These are phyloP conservation scores for Trametes coccinea DNA, from an alignment of 768 basidiomycete genomes.

Conservation along the genomic window DNA sequence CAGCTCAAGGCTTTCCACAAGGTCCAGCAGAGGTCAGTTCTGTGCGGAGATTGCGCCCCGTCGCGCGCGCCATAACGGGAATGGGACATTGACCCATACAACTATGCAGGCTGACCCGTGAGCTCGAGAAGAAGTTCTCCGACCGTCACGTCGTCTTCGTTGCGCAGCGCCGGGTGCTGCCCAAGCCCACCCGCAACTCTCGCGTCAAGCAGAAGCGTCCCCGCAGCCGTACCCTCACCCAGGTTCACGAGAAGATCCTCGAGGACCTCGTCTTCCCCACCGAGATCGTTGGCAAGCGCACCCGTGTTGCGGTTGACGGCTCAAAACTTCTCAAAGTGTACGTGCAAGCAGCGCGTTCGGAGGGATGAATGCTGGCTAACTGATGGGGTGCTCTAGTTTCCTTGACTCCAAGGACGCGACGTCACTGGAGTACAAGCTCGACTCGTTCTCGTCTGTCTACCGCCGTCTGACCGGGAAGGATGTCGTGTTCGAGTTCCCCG, in stretches of 20 bases:
- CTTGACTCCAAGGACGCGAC: slow-evolving; percentile 98
- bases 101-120: slow-evolving; percentile 81
- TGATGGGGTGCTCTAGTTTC: slow-evolving; percentile 54
- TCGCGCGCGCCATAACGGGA: neutral
- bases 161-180: slow-evolving; percentile 97
- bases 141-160: slow-evolving; percentile 99
- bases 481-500: slow-evolving; percentile 91
- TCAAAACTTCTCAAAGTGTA: slow-evolving; percentile 98
- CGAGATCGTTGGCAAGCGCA: slow-evolving; percentile 98
- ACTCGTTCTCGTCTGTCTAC: slow-evolving; percentile 98
- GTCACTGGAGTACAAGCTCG: slow-evolving; percentile 99
- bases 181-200: slow-evolving; percentile 93
- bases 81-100: slow-evolving; percentile 7
- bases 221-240: slow-evolving; percentile 93
- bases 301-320: slow-evolving; percentile 90
- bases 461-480: slow-evolving; percentile 95
- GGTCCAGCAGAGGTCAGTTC: slow-evolving; percentile 85
- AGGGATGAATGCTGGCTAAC: slow-evolving; percentile 12
- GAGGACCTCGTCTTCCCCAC: slow-evolving; percentile 99
- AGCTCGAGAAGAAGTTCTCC: slow-evolving; percentile 99
- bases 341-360: slow-evolving; percentile 37
- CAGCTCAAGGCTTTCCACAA: slow-evolving; percentile 99
- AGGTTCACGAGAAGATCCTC: slow-evolving; percentile 96
- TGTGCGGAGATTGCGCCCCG: neutral
- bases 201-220: slow-evolving; percentile 96